Conservation (phyloP, 176 grass and related monocot species). For the Thalia dealbata region DNA sequence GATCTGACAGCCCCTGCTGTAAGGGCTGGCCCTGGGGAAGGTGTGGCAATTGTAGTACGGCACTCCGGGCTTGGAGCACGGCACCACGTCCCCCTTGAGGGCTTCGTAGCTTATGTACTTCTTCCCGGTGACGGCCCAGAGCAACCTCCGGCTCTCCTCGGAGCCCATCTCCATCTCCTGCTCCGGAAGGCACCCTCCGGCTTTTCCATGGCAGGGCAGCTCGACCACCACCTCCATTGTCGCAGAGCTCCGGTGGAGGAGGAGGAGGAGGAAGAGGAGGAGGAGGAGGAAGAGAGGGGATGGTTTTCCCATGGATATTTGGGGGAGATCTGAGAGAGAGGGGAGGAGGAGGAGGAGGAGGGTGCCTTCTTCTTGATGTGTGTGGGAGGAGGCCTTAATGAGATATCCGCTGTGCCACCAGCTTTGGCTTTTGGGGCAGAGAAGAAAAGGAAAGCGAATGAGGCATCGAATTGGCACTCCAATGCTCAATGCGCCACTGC, state of each 20-base stretch:
- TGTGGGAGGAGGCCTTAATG: neutral
- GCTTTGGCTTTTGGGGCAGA: neutral
- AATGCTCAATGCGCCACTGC: no score
- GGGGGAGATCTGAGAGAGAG: neutral
- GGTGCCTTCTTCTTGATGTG: neutral
- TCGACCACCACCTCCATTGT: neutral
- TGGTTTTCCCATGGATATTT: neutral
- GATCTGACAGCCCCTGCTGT: slow-evolving; percentile 73
- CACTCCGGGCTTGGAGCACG: slow-evolving; percentile 64
- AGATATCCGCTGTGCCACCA: neutral
- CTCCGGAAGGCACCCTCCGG: neutral
- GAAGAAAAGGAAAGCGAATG: neutral
- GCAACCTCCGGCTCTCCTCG: slow-evolving; percentile 39
- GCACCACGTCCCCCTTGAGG: slow-evolving; percentile 69
- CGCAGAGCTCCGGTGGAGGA: neutral
- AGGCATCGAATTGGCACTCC: neutral
- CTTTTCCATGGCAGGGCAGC: neutral
- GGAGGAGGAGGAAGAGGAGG: neutral
- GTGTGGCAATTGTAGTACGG: slow-evolving; percentile 95
- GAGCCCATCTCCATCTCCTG: slow-evolving; percentile 45
- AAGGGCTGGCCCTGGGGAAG: slow-evolving; percentile 61
- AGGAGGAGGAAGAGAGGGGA: no score
- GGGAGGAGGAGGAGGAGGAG: neutral
- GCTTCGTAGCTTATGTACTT: slow-evolving; percentile 92
- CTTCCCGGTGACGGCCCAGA: slow-evolving; percentile 24